A percentile compares a stretch with the other conserved stretches of the same genome.
Conservation (phyloP, 352 stramenopile genomes). For the Phytophthora palmivora region DNA sequence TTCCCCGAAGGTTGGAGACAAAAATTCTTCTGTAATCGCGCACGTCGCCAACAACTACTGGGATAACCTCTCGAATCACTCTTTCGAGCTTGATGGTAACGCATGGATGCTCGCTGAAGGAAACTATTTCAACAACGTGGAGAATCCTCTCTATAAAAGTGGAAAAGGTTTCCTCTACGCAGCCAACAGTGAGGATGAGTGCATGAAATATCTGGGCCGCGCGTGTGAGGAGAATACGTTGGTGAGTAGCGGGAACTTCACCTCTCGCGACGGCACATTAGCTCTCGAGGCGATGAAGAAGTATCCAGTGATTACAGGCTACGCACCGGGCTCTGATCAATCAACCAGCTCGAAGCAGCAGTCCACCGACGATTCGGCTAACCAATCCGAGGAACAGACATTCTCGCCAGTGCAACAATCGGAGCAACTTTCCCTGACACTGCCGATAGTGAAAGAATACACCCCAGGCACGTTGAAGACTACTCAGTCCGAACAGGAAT, state of each 20-base stretch:
- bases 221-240: constrained; percentile 33
- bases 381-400: too few species aligned
- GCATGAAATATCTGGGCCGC: constrained; percentile 25
- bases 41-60: constrained; percentile 56
- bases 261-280: constrained; percentile 11
- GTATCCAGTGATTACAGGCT: constrained; percentile 12
- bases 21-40: constrained; percentile 24
- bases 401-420: too few species aligned
- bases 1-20: constrained; percentile 36
- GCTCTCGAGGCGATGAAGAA: constrained; percentile 23
- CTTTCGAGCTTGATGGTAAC: constrained; percentile 41
- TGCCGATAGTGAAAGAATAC: background rate
- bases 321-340: constrained; percentile 5
- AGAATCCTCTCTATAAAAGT: constrained; percentile 27
- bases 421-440: too few species aligned
- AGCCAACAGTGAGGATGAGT: constrained; percentile 13
- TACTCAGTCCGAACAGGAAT: background rate
- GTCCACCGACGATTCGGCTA: too few species aligned
- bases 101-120: constrained; percentile 45
- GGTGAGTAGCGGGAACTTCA: constrained; percentile 35
- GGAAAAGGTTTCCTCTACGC: constrained; percentile 16
- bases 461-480: constrained; percentile 2
- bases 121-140: constrained; percentile 49
- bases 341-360: constrained; percentile 4
- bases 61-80: constrained; percentile 43